phyloP scores from a whole-genome alignment of 2,329 filamentous ascomycete genomes.

The Elsinoe necatrix region DNA sequence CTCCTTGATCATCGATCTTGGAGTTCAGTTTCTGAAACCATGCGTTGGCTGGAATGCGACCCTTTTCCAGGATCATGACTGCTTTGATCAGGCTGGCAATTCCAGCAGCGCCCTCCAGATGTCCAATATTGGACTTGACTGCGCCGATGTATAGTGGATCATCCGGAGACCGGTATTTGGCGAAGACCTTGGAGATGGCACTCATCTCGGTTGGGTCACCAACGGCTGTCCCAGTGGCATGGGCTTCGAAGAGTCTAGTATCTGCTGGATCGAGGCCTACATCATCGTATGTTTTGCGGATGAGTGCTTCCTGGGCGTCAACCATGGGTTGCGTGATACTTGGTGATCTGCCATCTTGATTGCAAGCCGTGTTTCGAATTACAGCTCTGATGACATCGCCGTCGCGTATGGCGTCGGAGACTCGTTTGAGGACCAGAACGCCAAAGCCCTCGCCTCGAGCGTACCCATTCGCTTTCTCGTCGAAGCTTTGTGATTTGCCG shows the following conservation, averaged over 20 bases:
- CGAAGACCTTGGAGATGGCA: constrained; percentile 18
- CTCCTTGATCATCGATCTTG: constrained; percentile 23
- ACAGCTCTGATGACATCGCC: constrained; percentile 38
- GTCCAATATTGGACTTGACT: constrained; percentile 24
- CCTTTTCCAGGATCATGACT: constrained; percentile 23
- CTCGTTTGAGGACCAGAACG: constrained; percentile 43
- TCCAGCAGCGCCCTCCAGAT: constrained; percentile 22
- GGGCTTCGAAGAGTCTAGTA: constrained; percentile 21
- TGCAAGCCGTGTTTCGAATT: constrained; percentile 30
- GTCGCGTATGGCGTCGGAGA: constrained; percentile 41
- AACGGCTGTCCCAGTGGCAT: constrained; percentile 26
- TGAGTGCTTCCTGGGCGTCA: not conserved
- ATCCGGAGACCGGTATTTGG: not conserved
- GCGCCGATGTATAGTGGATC: constrained; percentile 20
- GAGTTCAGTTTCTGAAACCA: constrained; percentile 23
- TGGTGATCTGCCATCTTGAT: constrained; percentile 33
- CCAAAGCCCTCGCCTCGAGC: constrained; percentile 47
- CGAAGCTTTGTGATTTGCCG: constrained; percentile 26
- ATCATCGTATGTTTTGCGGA: not conserved
- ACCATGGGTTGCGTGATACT: constrained; percentile 31
- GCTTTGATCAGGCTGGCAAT: constrained; percentile 24
- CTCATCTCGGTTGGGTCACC: constrained; percentile 25
- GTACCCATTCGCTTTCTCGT: constrained; percentile 40
- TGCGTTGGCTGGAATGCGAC: constrained; percentile 22
- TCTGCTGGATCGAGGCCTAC: constrained; percentile 25